A percentile compares a stretch with the other conserved stretches of the same genome.
Conservation (phyloP, 1,284 basidiomycete genomes). For the Sanguinoderma infundibulare region DNA sequence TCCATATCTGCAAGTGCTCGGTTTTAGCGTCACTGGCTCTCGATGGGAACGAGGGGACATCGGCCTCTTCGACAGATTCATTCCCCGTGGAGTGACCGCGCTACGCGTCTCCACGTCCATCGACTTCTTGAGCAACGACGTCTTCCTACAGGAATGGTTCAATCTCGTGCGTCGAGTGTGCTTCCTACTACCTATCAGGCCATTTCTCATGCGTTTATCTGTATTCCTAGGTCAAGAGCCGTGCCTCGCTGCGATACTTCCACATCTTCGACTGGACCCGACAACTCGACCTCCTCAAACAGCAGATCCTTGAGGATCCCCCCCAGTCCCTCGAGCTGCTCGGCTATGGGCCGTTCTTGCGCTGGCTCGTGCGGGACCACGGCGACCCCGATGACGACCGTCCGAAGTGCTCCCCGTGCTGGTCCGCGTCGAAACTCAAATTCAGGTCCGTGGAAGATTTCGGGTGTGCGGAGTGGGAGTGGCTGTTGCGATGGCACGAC, state of each 20-base stretch:
- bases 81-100: not conserved
- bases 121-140: not conserved
- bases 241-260: conserved; percentile 1
- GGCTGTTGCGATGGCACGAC: not conserved
- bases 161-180: not conserved
- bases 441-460: conserved; percentile 12
- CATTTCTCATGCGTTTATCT: not conserved
- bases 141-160: not conserved
- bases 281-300: not conserved
- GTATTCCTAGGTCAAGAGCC: conserved; percentile 5
- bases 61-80: not conserved
- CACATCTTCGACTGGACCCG: conserved; percentile 4
- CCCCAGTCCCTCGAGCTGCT: conserved; percentile 6
- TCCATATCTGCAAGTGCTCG: not conserved
- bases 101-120: not conserved
- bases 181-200: not conserved
- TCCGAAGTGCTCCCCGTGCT: not conserved
- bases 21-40: not conserved
- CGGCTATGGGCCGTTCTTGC: conserved; percentile 8
- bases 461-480: conserved; percentile 17
- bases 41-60: not conserved
- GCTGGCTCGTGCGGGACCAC: not conserved
- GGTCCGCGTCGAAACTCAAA: not conserved
- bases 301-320: conserved; percentile 4
- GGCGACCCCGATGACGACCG: not conserved